These are phyloP conservation scores for Colletotrichum aenigma DNA, from an alignment of 2,329 filamentous ascomycete species.

Conservation along the genomic window DNA sequence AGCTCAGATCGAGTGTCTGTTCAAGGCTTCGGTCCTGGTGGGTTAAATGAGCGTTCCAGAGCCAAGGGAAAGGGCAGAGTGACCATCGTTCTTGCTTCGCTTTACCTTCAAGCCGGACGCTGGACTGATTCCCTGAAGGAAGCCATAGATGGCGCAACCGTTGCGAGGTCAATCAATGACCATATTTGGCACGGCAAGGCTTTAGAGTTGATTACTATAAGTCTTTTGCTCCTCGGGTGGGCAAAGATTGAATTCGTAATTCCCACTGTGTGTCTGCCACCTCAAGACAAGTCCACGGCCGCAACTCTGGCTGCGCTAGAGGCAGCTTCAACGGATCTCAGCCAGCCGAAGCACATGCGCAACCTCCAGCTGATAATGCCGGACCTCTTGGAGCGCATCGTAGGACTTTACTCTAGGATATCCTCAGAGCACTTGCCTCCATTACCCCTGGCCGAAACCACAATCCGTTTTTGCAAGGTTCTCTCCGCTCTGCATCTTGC, in stretches of 20 bases:
- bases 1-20: slow-evolving; percentile 64
- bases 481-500: slow-evolving; percentile 70
- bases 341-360: slow-evolving; percentile 57
- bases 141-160: slow-evolving; percentile 77
- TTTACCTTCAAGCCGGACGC: slow-evolving; percentile 87
- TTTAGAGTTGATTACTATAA: slow-evolving; percentile 84
- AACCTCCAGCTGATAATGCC: slow-evolving; percentile 66
- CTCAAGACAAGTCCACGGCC: slow-evolving; percentile 48
- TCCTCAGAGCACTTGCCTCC: slow-evolving; percentile 74
- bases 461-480: slow-evolving; percentile 75
- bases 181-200: slow-evolving; percentile 98
- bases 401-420: slow-evolving; percentile 74
- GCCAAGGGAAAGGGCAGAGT: slow-evolving; percentile 82
- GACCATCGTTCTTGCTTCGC: slow-evolving; percentile 78
- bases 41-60: slow-evolving; percentile 76
- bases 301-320: slow-evolving; percentile 23
- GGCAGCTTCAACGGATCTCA: slow-evolving; percentile 37
- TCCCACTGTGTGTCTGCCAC: slow-evolving; percentile 59
- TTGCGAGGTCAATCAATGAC: slow-evolving; percentile 81
- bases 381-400: slow-evolving; percentile 75
- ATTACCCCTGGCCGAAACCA: slow-evolving; percentile 73
- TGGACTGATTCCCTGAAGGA: slow-evolving; percentile 90
- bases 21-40: slow-evolving; percentile 74
- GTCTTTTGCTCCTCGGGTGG: slow-evolving; percentile 84
- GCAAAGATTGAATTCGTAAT: slow-evolving; percentile 82